Conservation (phyloP, 2,329 filamentous ascomycete species). For the Fusarium sp. region DNA sequence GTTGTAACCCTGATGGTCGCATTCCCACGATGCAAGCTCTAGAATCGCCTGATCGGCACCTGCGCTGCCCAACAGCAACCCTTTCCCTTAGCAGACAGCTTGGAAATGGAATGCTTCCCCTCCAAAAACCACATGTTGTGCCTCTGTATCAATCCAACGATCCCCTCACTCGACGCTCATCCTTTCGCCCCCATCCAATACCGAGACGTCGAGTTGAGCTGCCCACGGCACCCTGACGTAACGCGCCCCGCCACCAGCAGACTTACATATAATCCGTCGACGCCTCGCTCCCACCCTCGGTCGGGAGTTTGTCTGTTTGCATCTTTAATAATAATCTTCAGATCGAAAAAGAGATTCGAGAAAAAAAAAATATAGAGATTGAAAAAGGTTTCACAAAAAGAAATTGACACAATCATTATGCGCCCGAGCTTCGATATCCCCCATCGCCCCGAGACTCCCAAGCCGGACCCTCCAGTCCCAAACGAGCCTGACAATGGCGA, state of each 20-base stretch:
- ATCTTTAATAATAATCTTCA: neutral
- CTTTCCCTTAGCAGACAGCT: neutral
- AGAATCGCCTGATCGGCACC: conserved; percentile 35
- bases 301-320: neutral
- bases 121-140: conserved; percentile 23
- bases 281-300: conserved; percentile 17
- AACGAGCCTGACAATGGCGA: conserved; percentile 47
- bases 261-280: conserved; percentile 15
- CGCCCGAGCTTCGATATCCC: conserved; percentile 11
- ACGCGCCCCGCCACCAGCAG: conserved; percentile 25
- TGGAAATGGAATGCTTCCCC: conserved; percentile 24
- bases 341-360: neutral
- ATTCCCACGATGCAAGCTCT: conserved; percentile 12
- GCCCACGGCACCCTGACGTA: conserved; percentile 32
- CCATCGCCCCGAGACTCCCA: conserved; percentile 49
- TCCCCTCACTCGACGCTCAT: conserved; percentile 20
- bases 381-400: neutral
- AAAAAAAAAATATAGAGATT: neutral
- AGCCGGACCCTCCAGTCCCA: conserved; percentile 46
- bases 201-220: neutral
- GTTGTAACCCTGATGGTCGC: conserved; percentile 29
- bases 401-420: conserved; percentile 12
- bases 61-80: conserved; percentile 12
- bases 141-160: conserved; percentile 5
- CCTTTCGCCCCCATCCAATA: neutral